These are phyloP conservation scores for Solanum etuberosum DNA, from an alignment of 257 asterid species.

Conservation along the genomic window DNA sequence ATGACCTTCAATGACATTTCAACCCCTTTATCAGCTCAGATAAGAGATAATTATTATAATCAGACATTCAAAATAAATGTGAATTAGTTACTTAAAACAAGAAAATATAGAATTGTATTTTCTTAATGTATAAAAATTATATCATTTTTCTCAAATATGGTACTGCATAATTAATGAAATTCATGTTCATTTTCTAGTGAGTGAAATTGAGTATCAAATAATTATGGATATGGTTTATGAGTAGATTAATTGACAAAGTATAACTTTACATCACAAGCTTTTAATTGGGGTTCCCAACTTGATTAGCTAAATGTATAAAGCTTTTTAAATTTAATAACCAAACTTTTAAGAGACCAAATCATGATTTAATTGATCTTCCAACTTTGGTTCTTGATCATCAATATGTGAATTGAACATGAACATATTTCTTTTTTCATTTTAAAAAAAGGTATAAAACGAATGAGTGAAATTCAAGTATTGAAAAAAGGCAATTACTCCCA, in stretches of 20 bases:
- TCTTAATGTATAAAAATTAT: not conserved
- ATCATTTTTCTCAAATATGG: not conserved
- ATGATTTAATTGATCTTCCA: not conserved
- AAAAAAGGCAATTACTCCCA: not conserved
- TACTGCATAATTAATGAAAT: not conserved
- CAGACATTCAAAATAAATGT: not conserved
- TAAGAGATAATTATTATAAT: not conserved
- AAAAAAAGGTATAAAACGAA: not conserved
- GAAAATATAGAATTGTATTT: not conserved
- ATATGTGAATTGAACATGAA: constrained; percentile 11
- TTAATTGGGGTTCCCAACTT: not conserved
- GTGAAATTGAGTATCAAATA: not conserved
- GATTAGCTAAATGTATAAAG: not conserved
- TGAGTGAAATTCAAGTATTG: not conserved
- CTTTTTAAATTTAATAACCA: not conserved
- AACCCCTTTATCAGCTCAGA: not conserved
- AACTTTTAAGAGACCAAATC: not conserved
- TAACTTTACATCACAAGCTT: not conserved
- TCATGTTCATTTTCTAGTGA: not conserved
- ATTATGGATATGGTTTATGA: not conserved
- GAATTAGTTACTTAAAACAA: not conserved
- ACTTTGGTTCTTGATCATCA: constrained; percentile 4
- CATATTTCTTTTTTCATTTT: not conserved
- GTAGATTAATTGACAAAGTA: not conserved
- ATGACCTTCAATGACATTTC: not conserved